phyloP scores from a whole-genome alignment of 257 asterid genomes.

The Solanum bulbocastanum region DNA sequence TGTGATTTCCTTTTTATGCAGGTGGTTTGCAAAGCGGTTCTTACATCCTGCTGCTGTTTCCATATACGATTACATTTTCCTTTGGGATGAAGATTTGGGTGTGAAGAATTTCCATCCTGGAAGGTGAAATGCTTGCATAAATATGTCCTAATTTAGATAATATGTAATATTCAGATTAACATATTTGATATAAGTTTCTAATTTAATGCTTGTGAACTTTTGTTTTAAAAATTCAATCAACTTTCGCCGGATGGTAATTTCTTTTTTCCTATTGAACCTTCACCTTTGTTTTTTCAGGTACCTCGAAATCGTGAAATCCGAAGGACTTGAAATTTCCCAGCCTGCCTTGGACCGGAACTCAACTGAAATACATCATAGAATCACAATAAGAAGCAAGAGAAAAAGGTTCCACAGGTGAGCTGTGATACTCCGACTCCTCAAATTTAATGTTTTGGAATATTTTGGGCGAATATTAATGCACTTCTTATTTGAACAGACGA shows the following conservation, averaged over 20 bases:
- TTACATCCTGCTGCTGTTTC: slow-evolving; percentile 83
- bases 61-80: slow-evolving; percentile 77
- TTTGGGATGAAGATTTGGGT: slow-evolving; percentile 99
- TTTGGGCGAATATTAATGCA: background rate
- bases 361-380: slow-evolving; percentile 92
- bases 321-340: slow-evolving; percentile 92
- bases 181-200: background rate
- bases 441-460: background rate
- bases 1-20: slow-evolving; percentile 7
- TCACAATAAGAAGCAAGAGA: slow-evolving; percentile 67
- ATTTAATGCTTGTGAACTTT: background rate
- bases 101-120: slow-evolving; percentile 81
- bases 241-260: background rate
- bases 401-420: slow-evolving; percentile 69
- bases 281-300: slow-evolving; percentile 33
- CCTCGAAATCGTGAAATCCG: slow-evolving; percentile 62
- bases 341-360: slow-evolving; percentile 99
- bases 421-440: background rate
- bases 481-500: slow-evolving; percentile 43
- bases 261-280: background rate
- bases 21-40: slow-evolving; percentile 99
- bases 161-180: background rate
- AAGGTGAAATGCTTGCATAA: slow-evolving; percentile 31
- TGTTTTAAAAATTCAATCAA: background rate
- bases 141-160: background rate